Conservation (phyloP, 768 basidiomycete species). For the Lactarius tabidus region DNA sequence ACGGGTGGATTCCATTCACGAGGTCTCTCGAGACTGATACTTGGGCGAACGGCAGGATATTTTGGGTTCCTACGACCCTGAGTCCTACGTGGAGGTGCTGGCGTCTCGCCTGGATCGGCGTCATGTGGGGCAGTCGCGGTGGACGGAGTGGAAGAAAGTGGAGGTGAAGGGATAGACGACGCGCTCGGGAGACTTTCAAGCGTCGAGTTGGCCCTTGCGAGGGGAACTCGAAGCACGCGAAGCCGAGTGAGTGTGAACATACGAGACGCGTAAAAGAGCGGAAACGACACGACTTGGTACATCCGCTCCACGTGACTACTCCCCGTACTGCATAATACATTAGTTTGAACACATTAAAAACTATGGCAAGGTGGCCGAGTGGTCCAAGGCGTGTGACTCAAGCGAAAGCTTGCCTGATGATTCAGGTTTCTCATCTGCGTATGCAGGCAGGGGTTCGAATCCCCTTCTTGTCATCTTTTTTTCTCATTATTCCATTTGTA, state of each 20-base stretch:
- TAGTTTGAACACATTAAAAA: background rate
- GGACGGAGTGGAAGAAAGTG: constrained; percentile 1
- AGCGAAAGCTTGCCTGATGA: constrained; percentile 29
- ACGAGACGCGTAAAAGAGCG: background rate
- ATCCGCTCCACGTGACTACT: background rate
- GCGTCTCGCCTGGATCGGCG: background rate
- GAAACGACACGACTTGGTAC: background rate
- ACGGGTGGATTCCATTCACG: constrained; percentile 65
- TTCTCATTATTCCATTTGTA: background rate
- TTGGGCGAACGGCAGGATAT: constrained; percentile 41
- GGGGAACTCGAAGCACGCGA: constrained; percentile 9
- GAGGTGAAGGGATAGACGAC: constrained; percentile 1
- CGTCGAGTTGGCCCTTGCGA: constrained; percentile 22
- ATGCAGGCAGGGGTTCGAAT: constrained; percentile 32
- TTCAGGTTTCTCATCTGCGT: constrained; percentile 30
- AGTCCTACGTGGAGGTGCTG: background rate
- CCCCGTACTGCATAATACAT: background rate
- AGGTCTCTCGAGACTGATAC: constrained; percentile 48
- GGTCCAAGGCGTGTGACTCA: constrained; percentile 34
- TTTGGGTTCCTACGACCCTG: constrained; percentile 16
- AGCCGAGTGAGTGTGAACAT: constrained; percentile 23
- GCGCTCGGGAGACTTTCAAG: constrained; percentile 2
- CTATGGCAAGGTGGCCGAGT: constrained; percentile 30
- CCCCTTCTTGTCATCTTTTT: constrained; percentile 30
- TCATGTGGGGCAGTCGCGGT: background rate